Evolutionary conservation across 768 basidiomycete genomes (phyloP).

Genomic region (Fomitopsis serialis): DNA sequence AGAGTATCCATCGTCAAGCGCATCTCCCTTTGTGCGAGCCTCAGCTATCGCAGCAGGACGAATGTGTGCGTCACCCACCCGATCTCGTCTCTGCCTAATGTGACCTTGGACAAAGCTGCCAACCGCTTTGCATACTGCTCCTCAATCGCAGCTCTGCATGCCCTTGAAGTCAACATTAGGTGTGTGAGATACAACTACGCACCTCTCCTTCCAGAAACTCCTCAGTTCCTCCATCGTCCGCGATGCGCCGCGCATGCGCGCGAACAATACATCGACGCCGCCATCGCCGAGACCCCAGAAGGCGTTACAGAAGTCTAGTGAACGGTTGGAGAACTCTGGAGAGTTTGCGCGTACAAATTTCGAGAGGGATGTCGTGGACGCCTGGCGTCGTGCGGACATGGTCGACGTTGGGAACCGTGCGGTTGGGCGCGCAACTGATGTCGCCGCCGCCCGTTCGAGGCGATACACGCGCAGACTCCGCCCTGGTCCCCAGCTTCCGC

Average conservation of each 20-base stretch:
- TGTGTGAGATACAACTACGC: slow-evolving; percentile 19
- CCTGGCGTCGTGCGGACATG: slow-evolving; percentile 74
- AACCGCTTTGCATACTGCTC: slow-evolving; percentile 93
- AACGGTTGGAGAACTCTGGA: slow-evolving; percentile 40
- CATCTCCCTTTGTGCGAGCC: slow-evolving; percentile 60
- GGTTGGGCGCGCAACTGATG: not conserved
- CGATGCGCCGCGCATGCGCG: slow-evolving; percentile 79
- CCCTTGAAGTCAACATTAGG: not conserved
- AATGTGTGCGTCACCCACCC: slow-evolving; percentile 67
- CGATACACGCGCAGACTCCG: not conserved
- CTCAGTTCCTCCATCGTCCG: slow-evolving; percentile 87
- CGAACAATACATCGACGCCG: slow-evolving; percentile 87
- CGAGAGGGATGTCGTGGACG: slow-evolving; percentile 77
- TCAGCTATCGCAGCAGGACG: too few species aligned
- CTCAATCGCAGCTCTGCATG: slow-evolving; percentile 74
- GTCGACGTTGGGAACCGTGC: slow-evolving; percentile 4
- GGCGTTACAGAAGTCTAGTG: slow-evolving; percentile 90
- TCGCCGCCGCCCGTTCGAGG: not conserved
- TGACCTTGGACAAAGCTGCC: slow-evolving; percentile 66
- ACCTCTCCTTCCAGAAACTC: slow-evolving; percentile 94
- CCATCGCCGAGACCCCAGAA: slow-evolving; percentile 91
- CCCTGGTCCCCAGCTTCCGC: not conserved
- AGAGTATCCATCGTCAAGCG: slow-evolving; percentile 77
- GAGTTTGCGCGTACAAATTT: slow-evolving; percentile 59
- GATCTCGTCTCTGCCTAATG: slow-evolving; percentile 86